phyloP scores from a whole-genome alignment of 2,329 filamentous ascomycete genomes.

The Cercospora zeina region DNA sequence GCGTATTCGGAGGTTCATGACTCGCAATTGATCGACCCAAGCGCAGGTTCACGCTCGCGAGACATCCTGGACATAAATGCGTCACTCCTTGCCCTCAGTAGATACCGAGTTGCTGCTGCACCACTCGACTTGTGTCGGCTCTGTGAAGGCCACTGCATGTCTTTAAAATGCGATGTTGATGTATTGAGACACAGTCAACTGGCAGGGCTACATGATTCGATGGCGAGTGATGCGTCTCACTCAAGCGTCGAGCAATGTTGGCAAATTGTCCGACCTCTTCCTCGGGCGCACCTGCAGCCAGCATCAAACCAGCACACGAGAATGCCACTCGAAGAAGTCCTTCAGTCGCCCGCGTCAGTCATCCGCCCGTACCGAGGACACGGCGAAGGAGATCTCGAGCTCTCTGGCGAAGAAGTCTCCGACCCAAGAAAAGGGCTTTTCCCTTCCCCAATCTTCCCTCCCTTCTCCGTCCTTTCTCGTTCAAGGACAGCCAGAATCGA shows the following conservation, averaged over 20 bases:
- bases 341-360: background rate
- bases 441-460: background rate
- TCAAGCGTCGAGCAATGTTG: background rate
- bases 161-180: background rate
- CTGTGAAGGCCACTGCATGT: background rate
- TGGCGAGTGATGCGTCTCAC: background rate
- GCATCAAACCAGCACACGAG: background rate
- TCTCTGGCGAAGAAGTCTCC: background rate
- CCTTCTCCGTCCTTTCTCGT: background rate
- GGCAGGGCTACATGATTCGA: background rate
- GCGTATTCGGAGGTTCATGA: no score
- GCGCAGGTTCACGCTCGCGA: no score
- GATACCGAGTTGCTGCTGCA: no score
- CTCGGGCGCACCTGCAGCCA: no score
- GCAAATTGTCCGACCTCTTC: background rate
- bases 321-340: background rate
- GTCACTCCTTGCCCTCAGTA: no score
- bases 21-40: no score
- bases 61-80: no score
- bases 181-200: background rate
- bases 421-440: background rate
- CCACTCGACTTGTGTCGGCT: background rate
- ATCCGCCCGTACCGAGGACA: background rate
- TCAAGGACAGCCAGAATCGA: slow-evolving; percentile 9
- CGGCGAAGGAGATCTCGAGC: background rate